Percentiles rank a stretch among this genome's conserved stretches.
Conservation (phyloP, 2,329 filamentous ascomycete species). For the Diaporthe sp. region DNA sequence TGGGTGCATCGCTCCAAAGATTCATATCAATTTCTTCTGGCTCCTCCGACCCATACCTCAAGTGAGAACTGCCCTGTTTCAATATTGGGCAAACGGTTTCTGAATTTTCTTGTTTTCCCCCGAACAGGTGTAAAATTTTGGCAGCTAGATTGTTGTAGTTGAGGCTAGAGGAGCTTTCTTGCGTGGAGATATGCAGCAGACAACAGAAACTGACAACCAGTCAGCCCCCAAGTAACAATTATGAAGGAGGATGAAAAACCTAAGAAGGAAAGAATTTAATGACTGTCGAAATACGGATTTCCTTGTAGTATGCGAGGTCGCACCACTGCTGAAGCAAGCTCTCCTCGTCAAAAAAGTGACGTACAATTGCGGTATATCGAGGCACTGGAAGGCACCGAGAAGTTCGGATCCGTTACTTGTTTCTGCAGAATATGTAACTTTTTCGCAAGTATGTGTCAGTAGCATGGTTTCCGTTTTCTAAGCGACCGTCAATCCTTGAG, state of each 20-base stretch:
- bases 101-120: neutral
- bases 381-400: neutral
- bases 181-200: neutral
- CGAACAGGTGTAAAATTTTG: neutral
- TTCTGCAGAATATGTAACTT: neutral
- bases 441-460: neutral
- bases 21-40: neutral
- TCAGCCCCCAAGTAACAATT: no score
- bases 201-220: neutral
- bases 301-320: no score
- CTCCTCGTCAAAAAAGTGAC: neutral
- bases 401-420: neutral
- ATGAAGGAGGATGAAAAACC: no score
- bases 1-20: neutral
- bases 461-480: neutral
- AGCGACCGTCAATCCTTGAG: neutral
- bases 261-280: neutral
- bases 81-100: neutral
- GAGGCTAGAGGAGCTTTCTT: no score
- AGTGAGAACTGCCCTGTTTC: neutral
- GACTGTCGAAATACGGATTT: no score
- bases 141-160: neutral
- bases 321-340: neutral
- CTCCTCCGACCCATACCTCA: no score
- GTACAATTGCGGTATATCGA: neutral